phyloP scores from a whole-genome alignment of 2,329 filamentous ascomycete species.

The Fusarium sp. region DNA sequence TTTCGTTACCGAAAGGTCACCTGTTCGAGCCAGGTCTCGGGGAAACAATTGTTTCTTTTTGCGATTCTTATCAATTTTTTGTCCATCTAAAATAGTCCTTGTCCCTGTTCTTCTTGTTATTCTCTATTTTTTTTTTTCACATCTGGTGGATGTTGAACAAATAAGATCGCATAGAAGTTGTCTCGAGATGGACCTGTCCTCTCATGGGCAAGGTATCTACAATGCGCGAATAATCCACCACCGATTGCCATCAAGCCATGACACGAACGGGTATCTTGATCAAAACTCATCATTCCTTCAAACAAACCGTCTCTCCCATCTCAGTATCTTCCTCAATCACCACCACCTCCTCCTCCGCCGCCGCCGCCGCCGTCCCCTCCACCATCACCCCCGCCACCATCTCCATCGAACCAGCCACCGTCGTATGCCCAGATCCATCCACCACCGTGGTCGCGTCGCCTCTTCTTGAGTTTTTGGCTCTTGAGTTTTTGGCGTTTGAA shows the following conservation, averaged over 20 bases:
- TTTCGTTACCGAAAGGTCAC: slow-evolving; percentile 35
- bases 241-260: no score
- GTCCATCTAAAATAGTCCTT: no score
- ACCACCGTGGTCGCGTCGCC: background rate
- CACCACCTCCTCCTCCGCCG: background rate
- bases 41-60: slow-evolving; percentile 1
- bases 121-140: no score
- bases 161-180: no score
- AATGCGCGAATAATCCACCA: no score
- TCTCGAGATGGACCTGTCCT: no score
- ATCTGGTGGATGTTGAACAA: no score
- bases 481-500: background rate
- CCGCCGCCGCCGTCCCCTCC: background rate
- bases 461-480: background rate
- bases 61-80: background rate
- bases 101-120: no score
- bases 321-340: background rate
- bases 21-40: slow-evolving; percentile 41
- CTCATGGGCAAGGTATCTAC: no score
- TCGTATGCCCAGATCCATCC: slow-evolving; percentile 1
- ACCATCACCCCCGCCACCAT: background rate
- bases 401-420: background rate
- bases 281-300: background rate
- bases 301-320: background rate
- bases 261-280: no score